Evolutionary conservation across 192 early-diverging fungal genomes (phyloP).

Genomic region (Podila minutissima): DNA sequence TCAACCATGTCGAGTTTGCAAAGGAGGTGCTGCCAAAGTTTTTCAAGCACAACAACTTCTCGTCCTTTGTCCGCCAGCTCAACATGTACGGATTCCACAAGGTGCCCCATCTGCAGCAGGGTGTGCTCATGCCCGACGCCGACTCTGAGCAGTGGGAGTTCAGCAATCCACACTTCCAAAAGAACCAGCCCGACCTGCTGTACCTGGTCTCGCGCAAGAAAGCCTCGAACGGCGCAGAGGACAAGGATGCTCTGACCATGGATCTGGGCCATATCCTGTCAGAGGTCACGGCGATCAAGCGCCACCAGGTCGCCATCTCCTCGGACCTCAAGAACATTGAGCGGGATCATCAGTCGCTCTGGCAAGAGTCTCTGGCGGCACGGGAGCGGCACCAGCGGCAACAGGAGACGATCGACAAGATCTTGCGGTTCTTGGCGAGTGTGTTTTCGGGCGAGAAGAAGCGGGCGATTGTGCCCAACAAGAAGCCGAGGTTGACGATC

Average conservation of each 20-base stretch:
- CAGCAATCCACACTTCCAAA: slow-evolving; percentile 86
- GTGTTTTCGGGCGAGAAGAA: slow-evolving; percentile 76
- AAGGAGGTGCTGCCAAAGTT: slow-evolving; percentile 84
- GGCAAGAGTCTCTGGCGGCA: slow-evolving; percentile 81
- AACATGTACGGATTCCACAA: slow-evolving; percentile 99
- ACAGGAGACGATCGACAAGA: slow-evolving; percentile 94
- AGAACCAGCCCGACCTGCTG: slow-evolving; percentile 88
- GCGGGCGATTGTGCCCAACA: slow-evolving; percentile 58
- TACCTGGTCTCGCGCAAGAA: slow-evolving; percentile 90
- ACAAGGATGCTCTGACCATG: slow-evolving; percentile 53
- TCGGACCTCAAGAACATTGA: slow-evolving; percentile 87
- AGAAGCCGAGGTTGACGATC: slow-evolving; percentile 47
- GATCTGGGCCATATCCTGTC: slow-evolving; percentile 67
- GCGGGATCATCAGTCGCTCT: slow-evolving; percentile 88
- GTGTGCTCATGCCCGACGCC: slow-evolving; percentile 80
- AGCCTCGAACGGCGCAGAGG: slow-evolving; percentile 55
- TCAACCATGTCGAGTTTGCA: slow-evolving; percentile 82
- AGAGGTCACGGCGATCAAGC: slow-evolving; percentile 88
- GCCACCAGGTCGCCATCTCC: slow-evolving; percentile 90
- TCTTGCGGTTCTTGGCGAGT: slow-evolving; percentile 88
- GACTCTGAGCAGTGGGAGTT: slow-evolving; percentile 92
- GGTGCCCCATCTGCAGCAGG: slow-evolving; percentile 92
- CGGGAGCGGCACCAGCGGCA: slow-evolving; percentile 85
- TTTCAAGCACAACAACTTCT: slow-evolving; percentile 94
- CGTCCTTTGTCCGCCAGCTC: slow-evolving; percentile 91